Evolutionary conservation across 2,329 filamentous ascomycete genomes (phyloP).

Genomic region (Penicillium sp.): DNA sequence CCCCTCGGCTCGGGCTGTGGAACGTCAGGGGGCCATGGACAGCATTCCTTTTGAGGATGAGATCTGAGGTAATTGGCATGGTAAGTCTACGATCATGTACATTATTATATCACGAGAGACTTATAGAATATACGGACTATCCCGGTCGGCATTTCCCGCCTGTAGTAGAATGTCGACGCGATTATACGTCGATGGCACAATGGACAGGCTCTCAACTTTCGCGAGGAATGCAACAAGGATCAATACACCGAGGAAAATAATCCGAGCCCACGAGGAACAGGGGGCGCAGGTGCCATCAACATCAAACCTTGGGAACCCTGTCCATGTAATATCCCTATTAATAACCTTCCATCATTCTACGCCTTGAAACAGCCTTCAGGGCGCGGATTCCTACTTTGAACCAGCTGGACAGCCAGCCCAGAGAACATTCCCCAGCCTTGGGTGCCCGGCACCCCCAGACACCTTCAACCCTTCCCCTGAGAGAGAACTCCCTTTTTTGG

Average conservation of each 20-base stretch:
- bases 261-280: slow-evolving; percentile 6
- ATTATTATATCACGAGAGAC: slow-evolving; percentile 6
- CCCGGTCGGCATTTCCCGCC: not conserved
- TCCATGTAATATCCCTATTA: slow-evolving; percentile 1
- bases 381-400: not conserved
- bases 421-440: slow-evolving; percentile 6
- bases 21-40: slow-evolving; percentile 48
- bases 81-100: slow-evolving; percentile 6
- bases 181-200: not conserved
- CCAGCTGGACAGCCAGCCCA: not conserved
- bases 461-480: not conserved
- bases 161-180: not conserved
- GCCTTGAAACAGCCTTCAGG: not conserved
- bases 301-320: not conserved
- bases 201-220: not conserved
- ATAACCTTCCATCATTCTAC: slow-evolving; percentile 5
- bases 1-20: slow-evolving; percentile 48
- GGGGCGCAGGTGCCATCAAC: not conserved
- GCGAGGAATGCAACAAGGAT: slow-evolving; percentile 6
- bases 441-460: not conserved
- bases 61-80: slow-evolving; percentile 25
- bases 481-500: no score
- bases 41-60: slow-evolving; percentile 52
- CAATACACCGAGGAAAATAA: not conserved
- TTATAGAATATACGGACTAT: not conserved